Base-by-base conservation (phyloP, 306 rosid species). In the Casuarina equisetifolia region DNA sequence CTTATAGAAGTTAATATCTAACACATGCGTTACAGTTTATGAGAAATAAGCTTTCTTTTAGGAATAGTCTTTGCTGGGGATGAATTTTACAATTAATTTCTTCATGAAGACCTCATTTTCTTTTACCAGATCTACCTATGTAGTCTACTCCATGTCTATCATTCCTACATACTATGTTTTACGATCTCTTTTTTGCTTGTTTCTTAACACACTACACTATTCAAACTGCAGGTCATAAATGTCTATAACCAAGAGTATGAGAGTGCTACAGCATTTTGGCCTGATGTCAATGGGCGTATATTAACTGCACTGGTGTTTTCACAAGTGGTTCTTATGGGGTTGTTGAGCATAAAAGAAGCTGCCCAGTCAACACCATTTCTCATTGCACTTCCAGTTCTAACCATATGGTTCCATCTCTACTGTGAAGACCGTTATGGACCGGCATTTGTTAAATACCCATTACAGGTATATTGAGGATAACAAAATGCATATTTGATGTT, bases 261-360 rank as follows among this genome's bases (percentile, higher is more conserved):
- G 85, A 92, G 99, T 52, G 94, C 75, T 3, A 98, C 99, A 1
- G 98, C 98, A 58, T 96, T 92, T 92, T 96, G 99, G 99, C 99
- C 99, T 9, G 98, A 90, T 84, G 99, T 96, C 75, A 96, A 92
- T 72, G 78, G 87, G 15, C 99, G 99, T 16, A 10, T 92, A 43
- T n/a, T 92, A 15, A n/a, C 78, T 25, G 99, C 96, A n/a, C 75
- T 96, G 87, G 39, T 90, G 52, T 79, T 90, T 78, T 91, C 99
- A 7, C 99, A 96, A 78, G 32, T 92, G 78, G 63, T 89, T 83
- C 79, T 92, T 36, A 76, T 96, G 86, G 99, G 99, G 75, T 81
- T 96, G 70, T 58, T 96, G 64, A 86, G 78, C 73, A 92, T 98
- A 63, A 96, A 91, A 82, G 0, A 6, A n/a, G 88, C 91, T 69